These are phyloP conservation scores for Agroathelia rolfsii DNA, from an alignment of 1,284 basidiomycete genomes.

Conservation along the genomic window DNA sequence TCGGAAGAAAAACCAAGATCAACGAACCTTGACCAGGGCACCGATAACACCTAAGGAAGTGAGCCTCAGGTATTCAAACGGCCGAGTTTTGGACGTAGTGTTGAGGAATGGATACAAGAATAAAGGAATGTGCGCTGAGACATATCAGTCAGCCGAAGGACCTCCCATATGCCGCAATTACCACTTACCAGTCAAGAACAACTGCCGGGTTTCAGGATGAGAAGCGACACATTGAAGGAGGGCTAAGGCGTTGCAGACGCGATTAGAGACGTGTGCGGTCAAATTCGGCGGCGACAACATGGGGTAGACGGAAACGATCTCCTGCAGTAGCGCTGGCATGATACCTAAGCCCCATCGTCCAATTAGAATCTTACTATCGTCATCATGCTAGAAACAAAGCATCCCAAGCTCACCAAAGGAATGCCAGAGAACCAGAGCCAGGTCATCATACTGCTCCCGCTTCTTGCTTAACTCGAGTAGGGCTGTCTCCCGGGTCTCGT, in stretches of 20 bases:
- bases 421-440: constrained; percentile 97
- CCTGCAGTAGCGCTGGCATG: constrained; percentile 97
- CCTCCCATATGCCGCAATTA: constrained; percentile 2
- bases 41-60: constrained; percentile 98
- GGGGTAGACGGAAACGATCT: constrained; percentile 98
- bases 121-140: constrained; percentile 89
- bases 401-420: constrained; percentile 74
- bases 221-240: constrained; percentile 96
- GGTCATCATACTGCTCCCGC: constrained; percentile 97
- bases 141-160: constrained; percentile 1
- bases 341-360: constrained; percentile 50
- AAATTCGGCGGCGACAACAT: constrained; percentile 92
- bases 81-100: constrained; percentile 97
- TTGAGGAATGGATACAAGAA: constrained; percentile 99
- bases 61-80: constrained; percentile 96
- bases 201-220: constrained; percentile 85
- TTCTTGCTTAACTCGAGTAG: constrained; percentile 97
- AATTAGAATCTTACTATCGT: constrained; percentile 2
- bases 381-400: background rate
- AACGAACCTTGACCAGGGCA: constrained; percentile 84
- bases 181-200: constrained; percentile 78
- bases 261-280: constrained; percentile 97
- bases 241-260: constrained; percentile 98
- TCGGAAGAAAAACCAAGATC: background rate
- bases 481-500: constrained; percentile 74